Evolutionary conservation across 768 basidiomycete genomes (phyloP), one percentile per base, ranked within the genome.

Genomic region (Leccinellum luteum): DNA sequence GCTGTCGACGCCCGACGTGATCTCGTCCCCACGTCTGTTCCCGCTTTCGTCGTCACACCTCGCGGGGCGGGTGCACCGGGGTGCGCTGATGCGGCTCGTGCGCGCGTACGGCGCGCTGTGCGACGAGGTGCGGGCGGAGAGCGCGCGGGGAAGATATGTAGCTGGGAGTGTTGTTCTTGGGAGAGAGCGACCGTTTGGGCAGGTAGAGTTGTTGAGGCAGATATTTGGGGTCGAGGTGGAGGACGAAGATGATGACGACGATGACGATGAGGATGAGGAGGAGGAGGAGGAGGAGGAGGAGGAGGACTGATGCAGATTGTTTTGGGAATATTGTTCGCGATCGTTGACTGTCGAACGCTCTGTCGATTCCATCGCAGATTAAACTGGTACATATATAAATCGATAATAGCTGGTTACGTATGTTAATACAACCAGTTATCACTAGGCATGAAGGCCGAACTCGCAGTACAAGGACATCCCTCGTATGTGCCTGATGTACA

Each of bases 81-180:
- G 82, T 17, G 91, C 90, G 1, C 75, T 98, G 58, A 75, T 76
- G 32, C 79, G 85, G 13, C 75, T 98, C 58, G 87, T 83, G 2
- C 72, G 71, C 30, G 84, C 86, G 3, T 99, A 98, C 73, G 79
- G 76, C 9, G 68, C 77, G 60, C 74, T 98, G 3, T 94, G 89
- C 69, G 87, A 86, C 48, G 84, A 86, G 55, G 89, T 98, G 15
- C 81, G 83, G 66, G 84, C 82, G 54, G 81, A 83, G 70, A 92
- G 92, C 61, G 61, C 51, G 27, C 59, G 48, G 13, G 69, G 60
- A 5, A 81, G 79, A 70, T 99, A 98, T 66, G 94, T 98, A 74
- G 95, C 94, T n/a, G 90, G 86, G 15, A 81, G 85, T 58, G 94
- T 94, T 21, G 69, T 96, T 56, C 73, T 96, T 38, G 89, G 93